A percentile compares a stretch with the other conserved stretches of the same genome.
phyloP scores from a whole-genome alignment of 140 eudicot genomes.

The Senecio squalidus region DNA sequence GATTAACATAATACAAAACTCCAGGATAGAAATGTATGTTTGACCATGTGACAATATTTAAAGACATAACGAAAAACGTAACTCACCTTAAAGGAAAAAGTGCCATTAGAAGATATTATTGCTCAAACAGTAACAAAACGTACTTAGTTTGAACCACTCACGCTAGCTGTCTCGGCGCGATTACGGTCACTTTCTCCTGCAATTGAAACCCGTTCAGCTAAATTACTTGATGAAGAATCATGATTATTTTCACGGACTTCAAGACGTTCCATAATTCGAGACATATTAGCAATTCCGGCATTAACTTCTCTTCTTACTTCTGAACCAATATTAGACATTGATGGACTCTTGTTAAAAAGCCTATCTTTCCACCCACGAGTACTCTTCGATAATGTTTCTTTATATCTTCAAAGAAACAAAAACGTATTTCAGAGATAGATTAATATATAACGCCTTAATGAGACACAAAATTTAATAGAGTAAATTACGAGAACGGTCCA shows the following conservation, averaged over 20 bases:
- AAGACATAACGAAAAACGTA: background rate
- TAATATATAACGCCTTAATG: background rate
- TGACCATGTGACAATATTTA: constrained; percentile 9
- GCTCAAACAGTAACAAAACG: constrained; percentile 14
- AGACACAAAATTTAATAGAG: background rate
- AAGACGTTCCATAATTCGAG: constrained; percentile 68
- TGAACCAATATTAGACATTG: constrained; percentile 49
- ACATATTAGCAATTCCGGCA: constrained; percentile 60
- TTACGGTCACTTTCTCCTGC: constrained; percentile 21
- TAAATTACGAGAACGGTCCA: too few relatives aligned
- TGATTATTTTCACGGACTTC: constrained; percentile 42
- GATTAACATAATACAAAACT: too few relatives aligned
- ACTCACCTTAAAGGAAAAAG: constrained; percentile 40
- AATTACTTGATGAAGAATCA: constrained; percentile 11
- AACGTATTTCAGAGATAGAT: background rate
- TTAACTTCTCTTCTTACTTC: constrained; percentile 64
- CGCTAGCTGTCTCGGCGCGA: constrained; percentile 31
- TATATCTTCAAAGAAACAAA: constrained; percentile 38
- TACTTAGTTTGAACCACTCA: constrained; percentile 30
- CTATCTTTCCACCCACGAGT: constrained; percentile 86
- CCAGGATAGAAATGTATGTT: background rate
- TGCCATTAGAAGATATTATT: too few relatives aligned
- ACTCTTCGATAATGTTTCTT: constrained; percentile 81
- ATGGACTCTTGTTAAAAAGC: constrained; percentile 54
- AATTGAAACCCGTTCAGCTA: constrained; percentile 23